Conservation (phyloP, 225 moss, liverwort and hornwort genomes). For the Rhytidiadelphus loreus region DNA sequence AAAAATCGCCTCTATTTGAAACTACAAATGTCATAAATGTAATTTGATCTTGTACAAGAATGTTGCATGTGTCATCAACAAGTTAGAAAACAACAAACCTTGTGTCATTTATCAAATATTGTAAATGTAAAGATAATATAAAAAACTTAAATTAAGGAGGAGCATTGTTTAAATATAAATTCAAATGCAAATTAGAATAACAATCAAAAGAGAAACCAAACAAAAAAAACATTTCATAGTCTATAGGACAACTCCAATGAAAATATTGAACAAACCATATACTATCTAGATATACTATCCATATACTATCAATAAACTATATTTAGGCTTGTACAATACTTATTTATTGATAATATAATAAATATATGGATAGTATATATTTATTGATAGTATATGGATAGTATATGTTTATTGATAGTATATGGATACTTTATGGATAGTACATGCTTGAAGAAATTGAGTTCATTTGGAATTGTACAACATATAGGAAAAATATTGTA, state of each 20-base stretch:
- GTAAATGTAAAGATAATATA: neutral
- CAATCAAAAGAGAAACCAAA: neutral
- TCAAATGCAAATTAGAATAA: neutral
- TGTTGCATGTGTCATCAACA: neutral
- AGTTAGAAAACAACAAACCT: neutral
- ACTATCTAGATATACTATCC: neutral
- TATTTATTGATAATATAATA: too few species aligned
- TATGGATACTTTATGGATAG: too few species aligned
- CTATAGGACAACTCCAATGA: fast-evolving
- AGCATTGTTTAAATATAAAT: neutral
- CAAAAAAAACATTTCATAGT: neutral
- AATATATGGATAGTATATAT: too few species aligned
- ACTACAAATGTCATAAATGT: neutral
- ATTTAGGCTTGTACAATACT: too few species aligned
- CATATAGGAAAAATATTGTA: too few species aligned
- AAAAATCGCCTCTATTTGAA: neutral
- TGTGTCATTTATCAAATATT: neutral
- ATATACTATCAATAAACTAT: too few species aligned
- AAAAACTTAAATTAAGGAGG: neutral
- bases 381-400: too few species aligned
- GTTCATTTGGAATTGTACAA: too few species aligned
- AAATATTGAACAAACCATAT: neutral
- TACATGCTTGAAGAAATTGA: too few species aligned
- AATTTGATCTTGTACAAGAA: neutral
- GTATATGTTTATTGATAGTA: too few species aligned